These are phyloP conservation scores for Solanum acaule DNA, from an alignment of 257 asterid species.

Conservation along the genomic window DNA sequence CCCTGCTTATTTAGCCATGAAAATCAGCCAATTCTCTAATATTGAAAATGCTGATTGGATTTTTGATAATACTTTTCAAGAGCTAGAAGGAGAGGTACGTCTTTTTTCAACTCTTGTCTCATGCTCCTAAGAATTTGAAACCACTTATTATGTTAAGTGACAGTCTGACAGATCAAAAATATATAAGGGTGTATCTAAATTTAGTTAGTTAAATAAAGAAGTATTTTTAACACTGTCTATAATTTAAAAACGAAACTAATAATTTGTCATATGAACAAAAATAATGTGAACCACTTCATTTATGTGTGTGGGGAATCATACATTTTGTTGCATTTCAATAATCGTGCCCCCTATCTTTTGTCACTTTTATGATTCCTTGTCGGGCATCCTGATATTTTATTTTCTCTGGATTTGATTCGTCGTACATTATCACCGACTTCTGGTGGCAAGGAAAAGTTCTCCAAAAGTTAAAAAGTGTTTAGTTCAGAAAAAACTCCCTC, in stretches of 20 bases:
- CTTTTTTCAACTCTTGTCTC: not conserved
- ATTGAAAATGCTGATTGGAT: not conserved
- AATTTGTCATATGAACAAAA: not conserved
- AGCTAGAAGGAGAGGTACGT: not conserved
- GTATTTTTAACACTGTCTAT: rapidly evolving
- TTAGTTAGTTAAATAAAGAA: rapidly evolving
- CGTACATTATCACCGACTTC: not conserved
- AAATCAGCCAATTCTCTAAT: not conserved
- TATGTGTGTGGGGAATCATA: not conserved
- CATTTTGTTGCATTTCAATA: not conserved
- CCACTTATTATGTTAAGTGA: rapidly evolving
- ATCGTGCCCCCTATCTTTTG: not conserved
- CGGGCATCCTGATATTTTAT: not conserved
- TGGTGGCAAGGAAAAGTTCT: not conserved
- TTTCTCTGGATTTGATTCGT: not conserved
- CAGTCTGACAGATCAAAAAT: rapidly evolving
- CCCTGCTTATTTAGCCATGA: not conserved
- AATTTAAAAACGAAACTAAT: rapidly evolving
- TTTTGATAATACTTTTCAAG: constrained; percentile 4
- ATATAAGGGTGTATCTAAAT: rapidly evolving
- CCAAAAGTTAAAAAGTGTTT: not conserved
- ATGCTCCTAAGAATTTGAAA: too few relatives aligned
- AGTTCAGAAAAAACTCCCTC: not conserved
- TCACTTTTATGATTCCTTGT: not conserved
- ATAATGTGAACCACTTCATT: not conserved